phyloP scores from a whole-genome alignment of 1,284 basidiomycete species.

The Papiliotrema fonsecae region DNA sequence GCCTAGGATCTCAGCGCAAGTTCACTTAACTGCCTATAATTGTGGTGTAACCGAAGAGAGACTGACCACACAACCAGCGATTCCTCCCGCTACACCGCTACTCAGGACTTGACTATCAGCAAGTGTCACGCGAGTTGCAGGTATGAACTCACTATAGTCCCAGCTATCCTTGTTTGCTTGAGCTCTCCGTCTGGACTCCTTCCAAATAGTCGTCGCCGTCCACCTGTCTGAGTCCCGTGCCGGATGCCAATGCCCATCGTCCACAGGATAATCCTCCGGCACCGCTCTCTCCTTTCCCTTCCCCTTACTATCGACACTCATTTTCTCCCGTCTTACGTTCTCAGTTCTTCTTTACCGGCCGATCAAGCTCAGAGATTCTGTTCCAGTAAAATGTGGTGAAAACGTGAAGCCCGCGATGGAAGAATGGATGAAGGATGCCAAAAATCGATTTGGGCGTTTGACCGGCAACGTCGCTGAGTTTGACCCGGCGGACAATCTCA shows the following conservation, averaged over 20 bases:
- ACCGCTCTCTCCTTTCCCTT: conserved; percentile 3
- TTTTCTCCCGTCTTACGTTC: too few species aligned
- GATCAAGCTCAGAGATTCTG: too few species aligned
- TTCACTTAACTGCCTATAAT: neutral
- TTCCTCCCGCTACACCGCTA: conserved; percentile 76
- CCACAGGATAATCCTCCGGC: neutral
- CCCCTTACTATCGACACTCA: conserved; percentile 4
- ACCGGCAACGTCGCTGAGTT: neutral
- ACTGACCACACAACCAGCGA: conserved; percentile 88
- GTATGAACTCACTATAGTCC: conserved; percentile 54
- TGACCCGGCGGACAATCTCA: neutral
- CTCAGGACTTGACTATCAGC: conserved; percentile 38
- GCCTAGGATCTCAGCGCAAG: conserved; percentile 56
- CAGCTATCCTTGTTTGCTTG: conserved; percentile 63
- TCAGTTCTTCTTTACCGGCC: too few species aligned
- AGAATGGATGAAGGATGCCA: neutral
- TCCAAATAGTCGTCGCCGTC: conserved; percentile 28
- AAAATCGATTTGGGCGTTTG: neutral
- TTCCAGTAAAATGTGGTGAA: neutral
- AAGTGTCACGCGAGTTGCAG: neutral
- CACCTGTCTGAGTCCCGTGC: conserved; percentile 22
- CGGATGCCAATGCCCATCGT: conserved; percentile 10
- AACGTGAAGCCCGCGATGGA: neutral
- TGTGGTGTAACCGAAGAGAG: neutral
- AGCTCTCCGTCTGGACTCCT: conserved; percentile 52